These are phyloP conservation scores for Phyllosticta paracitricarpa DNA, from an alignment of 2,329 filamentous ascomycete species.

Conservation along the genomic window DNA sequence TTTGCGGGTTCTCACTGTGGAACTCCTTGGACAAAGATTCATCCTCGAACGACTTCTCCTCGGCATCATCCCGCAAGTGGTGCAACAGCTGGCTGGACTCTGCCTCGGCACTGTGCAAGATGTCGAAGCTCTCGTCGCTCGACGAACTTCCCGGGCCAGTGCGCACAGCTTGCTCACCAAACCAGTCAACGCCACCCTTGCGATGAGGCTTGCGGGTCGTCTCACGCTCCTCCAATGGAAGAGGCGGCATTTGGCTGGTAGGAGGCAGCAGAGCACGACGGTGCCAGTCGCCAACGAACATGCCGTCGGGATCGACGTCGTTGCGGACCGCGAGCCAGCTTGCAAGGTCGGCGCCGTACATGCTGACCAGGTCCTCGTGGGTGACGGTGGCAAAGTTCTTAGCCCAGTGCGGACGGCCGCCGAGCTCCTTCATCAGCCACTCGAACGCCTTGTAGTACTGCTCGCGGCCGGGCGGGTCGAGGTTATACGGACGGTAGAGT, in stretches of 20 bases:
- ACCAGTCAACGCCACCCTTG: slow-evolving; percentile 28
- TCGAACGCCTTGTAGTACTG: slow-evolving; percentile 87
- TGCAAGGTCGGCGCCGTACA: slow-evolving; percentile 60
- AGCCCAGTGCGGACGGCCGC: slow-evolving; percentile 79
- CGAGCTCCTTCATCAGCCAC: slow-evolving; percentile 78
- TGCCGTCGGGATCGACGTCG: slow-evolving; percentile 65
- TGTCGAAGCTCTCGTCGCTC: slow-evolving; percentile 34
- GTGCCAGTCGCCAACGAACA: slow-evolving; percentile 91
- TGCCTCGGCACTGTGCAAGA: slow-evolving; percentile 36
- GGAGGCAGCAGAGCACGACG: slow-evolving; percentile 49
- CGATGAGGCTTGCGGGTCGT: slow-evolving; percentile 24
- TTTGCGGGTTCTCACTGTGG: neutral
- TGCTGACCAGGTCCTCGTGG: slow-evolving; percentile 49
- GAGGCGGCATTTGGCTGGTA: slow-evolving; percentile 19
- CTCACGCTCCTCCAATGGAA: slow-evolving; percentile 34
- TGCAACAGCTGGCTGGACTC: slow-evolving; percentile 23
- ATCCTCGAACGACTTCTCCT: neutral
- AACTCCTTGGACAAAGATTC: neutral
- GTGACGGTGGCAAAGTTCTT: slow-evolving; percentile 67
- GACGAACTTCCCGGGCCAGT: slow-evolving; percentile 16
- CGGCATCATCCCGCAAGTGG: neutral
- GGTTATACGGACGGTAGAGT: slow-evolving; percentile 71
- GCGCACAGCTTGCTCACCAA: slow-evolving; percentile 25
- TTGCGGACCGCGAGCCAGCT: slow-evolving; percentile 60
- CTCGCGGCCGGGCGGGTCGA: slow-evolving; percentile 63